Percentiles rank a stretch among this genome's conserved stretches.
phyloP scores from a whole-genome alignment of 768 basidiomycete genomes.

The Psilocybe subaeruginosa region DNA sequence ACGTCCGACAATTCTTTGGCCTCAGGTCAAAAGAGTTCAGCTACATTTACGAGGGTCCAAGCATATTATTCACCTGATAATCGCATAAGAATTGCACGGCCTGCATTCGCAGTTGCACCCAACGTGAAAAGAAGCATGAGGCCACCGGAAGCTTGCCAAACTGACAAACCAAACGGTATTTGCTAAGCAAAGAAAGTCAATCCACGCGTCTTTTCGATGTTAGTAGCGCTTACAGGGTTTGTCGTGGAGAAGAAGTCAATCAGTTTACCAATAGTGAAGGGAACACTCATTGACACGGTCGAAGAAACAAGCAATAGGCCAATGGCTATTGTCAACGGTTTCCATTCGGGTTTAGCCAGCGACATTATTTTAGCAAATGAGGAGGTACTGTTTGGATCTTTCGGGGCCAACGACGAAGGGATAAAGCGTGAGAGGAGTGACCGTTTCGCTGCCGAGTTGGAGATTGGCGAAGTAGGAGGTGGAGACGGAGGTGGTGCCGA shows the following conservation, averaged over 20 bases:
- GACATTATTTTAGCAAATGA: conserved; percentile 76
- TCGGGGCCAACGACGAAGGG: conserved; percentile 10
- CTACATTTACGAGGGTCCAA: not conserved
- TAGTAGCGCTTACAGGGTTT: conserved; percentile 60
- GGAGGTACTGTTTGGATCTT: conserved; percentile 47
- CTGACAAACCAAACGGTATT: conserved; percentile 79
- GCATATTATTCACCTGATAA: conserved; percentile 60
- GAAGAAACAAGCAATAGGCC: conserved; percentile 87
- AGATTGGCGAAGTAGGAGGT: conserved; percentile 1
- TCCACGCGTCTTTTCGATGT: not conserved
- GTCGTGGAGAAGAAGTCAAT: conserved; percentile 89
- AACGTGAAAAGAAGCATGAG: conserved; percentile 79
- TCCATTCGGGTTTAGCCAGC: conserved; percentile 83
- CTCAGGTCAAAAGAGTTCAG: conserved; percentile 26
- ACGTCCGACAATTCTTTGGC: conserved; percentile 90
- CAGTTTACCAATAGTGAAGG: conserved; percentile 89
- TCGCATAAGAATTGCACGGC: conserved; percentile 83
- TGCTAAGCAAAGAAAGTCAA: conserved; percentile 40
- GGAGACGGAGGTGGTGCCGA: conserved; percentile 6
- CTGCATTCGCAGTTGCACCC: conserved; percentile 88
- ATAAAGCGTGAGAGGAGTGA: conserved; percentile 21
- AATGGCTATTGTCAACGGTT: conserved; percentile 74
- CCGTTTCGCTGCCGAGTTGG: conserved; percentile 13
- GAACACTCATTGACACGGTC: conserved; percentile 89
- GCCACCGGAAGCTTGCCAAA: conserved; percentile 77